These are phyloP conservation scores for Cryptococcus wingfieldii DNA, from an alignment of 1,284 basidiomycete species.

Conservation along the genomic window DNA sequence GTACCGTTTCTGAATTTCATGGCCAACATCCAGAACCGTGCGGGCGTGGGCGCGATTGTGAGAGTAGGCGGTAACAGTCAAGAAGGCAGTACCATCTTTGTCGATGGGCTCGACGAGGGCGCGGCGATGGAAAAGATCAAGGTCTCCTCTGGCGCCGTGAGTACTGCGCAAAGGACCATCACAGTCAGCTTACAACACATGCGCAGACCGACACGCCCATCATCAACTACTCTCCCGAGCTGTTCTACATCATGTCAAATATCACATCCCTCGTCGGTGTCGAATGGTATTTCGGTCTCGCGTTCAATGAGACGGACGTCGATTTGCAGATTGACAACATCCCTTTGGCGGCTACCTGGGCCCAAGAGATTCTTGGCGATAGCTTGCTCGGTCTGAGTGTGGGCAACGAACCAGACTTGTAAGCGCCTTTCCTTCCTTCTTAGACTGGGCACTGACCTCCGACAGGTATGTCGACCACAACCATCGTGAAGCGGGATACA, in stretches of 20 bases:
- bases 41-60: slow-evolving; percentile 60
- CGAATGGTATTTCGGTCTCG: slow-evolving; percentile 59
- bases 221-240: slow-evolving; percentile 57
- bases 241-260: slow-evolving; percentile 59
- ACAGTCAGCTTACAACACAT: background rate
- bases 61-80: slow-evolving; percentile 75
- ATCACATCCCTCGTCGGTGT: slow-evolving; percentile 57
- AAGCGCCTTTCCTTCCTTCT: slow-evolving; percentile 10
- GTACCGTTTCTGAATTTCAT: slow-evolving; percentile 70
- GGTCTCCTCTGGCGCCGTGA: slow-evolving; percentile 16
- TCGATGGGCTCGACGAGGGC: slow-evolving; percentile 50
- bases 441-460: background rate
- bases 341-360: slow-evolving; percentile 56
- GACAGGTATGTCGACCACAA: slow-evolving; percentile 36
- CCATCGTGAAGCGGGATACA: slow-evolving; percentile 47
- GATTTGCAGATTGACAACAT: slow-evolving; percentile 48
- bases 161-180: background rate
- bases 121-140: slow-evolving; percentile 51
- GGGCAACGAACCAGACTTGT: slow-evolving; percentile 71
- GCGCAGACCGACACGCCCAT: slow-evolving; percentile 54
- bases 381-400: slow-evolving; percentile 57
- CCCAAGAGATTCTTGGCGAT: slow-evolving; percentile 57
- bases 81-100: slow-evolving; percentile 54
- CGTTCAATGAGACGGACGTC: slow-evolving; percentile 53
- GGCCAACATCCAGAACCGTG: slow-evolving; percentile 56